phyloP scores from a whole-genome alignment of 1,284 basidiomycete species.

The Cutaneotrichosporon cutaneum region DNA sequence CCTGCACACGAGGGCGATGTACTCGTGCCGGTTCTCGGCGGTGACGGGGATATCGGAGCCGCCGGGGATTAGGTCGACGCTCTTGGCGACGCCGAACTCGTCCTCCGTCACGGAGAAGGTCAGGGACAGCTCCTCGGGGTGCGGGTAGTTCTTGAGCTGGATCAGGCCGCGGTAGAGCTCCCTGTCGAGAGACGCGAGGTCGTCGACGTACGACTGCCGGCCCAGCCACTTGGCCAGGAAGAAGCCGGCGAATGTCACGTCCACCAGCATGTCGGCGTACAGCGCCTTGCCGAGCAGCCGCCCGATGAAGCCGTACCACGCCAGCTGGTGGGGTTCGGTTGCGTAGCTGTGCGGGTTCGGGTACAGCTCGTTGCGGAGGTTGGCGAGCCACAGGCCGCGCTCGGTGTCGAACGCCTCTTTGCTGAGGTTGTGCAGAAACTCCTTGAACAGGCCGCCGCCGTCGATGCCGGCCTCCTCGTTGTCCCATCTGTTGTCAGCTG shows the following conservation, averaged over 20 bases:
- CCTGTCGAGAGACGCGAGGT: slow-evolving; percentile 83
- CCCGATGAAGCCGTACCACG: slow-evolving; percentile 89
- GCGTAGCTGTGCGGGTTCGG: slow-evolving; percentile 90
- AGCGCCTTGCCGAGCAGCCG: slow-evolving; percentile 91
- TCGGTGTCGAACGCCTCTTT: slow-evolving; percentile 95
- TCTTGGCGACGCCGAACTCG: slow-evolving; percentile 80
- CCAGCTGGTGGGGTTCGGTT: slow-evolving; percentile 74
- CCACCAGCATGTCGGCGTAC: slow-evolving; percentile 95
- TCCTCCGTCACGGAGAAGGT: slow-evolving; percentile 89
- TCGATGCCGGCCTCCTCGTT: slow-evolving; percentile 58
- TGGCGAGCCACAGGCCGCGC: slow-evolving; percentile 89
- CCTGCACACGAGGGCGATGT: slow-evolving; percentile 87
- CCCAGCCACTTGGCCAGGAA: slow-evolving; percentile 78
- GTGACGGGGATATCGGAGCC: slow-evolving; percentile 87
- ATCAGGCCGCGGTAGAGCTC: slow-evolving; percentile 86
- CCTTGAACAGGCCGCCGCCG: slow-evolving; percentile 96
- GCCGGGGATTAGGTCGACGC: slow-evolving; percentile 76
- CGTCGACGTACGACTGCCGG: slow-evolving; percentile 83
- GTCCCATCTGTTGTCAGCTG: slow-evolving; percentile 26
- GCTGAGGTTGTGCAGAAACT: slow-evolving; percentile 89
- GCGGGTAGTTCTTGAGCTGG: slow-evolving; percentile 80
- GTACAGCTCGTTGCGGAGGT: slow-evolving; percentile 86
- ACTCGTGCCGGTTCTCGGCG: slow-evolving; percentile 80
- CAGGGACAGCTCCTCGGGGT: slow-evolving; percentile 86
- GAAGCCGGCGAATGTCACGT: slow-evolving; percentile 92